Base-by-base conservation (phyloP, 75 land plant genomes). In the Sequoia sempervirens region DNA sequence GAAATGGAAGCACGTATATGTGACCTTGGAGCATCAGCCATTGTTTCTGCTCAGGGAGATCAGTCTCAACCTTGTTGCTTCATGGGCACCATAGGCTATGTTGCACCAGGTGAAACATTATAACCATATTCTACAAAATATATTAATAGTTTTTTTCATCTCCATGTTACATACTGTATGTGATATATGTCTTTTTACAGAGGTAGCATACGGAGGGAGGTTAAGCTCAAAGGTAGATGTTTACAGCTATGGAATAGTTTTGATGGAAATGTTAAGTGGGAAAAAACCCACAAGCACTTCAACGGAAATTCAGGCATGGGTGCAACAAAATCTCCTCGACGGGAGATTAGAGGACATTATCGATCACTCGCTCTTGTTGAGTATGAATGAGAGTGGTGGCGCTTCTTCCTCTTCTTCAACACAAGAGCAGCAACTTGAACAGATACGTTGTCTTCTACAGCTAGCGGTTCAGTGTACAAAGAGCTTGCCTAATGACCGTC, bases 1-100 rank as follows among this genome's bases (percentile, higher is more conserved):
- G 83, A 84, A 68, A 80, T 80, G 64, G 70, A 80, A 30, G 82
- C 74, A 3, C 83, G 30, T 8, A 23, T 84, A 1, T 36, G 37
- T 43, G 82, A 84, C 75, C 53, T 84, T 15, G 82, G 85, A 40
- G 73, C 50, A 17, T 10, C 76, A 4, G 18, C 23, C 30, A 28
- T 83, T 9, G 50, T 83, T 32, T 50, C 53, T 0, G 34, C n/a
- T 34, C 5, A 20, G 6, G 9, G 8, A 64, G 68, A 64, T 5
- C 0, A 26, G 0, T 20, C 23, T 18, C 20, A 20, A 5, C 20
- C 68, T 61, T 61, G n/a, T 23, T 3, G 1, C n/a, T 61, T 61
- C 68, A 23, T 4, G n/a, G 68, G 68, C 5, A 61, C 68, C n/a
- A 61, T 61, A 20, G 68, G 68, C 68, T 61, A 61, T 2, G n/a